These are phyloP conservation scores for Leishmania turanica DNA, from an alignment of 208 protist genomes.

Conservation along the genomic window DNA sequence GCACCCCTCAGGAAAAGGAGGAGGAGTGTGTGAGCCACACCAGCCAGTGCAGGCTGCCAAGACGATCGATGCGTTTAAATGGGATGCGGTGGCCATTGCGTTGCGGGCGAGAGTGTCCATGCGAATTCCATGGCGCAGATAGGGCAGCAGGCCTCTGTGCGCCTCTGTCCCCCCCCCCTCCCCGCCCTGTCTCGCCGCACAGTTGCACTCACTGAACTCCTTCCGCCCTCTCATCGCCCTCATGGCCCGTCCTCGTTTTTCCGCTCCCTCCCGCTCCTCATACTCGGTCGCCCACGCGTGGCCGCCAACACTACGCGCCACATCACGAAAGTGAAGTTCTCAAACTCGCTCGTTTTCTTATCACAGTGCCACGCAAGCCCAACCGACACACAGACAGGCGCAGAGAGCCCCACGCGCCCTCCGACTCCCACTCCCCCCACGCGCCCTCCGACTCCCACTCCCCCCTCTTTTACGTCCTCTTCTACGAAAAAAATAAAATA, in stretches of 20 bases:
- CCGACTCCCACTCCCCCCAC: no score
- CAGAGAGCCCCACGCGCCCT: neutral
- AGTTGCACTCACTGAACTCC: no score
- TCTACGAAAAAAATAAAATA: neutral
- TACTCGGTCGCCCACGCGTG: neutral
- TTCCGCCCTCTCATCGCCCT: neutral
- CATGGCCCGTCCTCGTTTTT: neutral
- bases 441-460: no score
- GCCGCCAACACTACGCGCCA: neutral
- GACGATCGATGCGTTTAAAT: no score
- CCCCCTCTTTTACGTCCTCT: no score
- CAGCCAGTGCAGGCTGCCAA: neutral
- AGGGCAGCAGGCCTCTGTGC: neutral
- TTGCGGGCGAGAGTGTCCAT: neutral
- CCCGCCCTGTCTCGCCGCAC: no score
- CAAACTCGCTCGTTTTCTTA: neutral
- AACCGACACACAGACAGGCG: no score
- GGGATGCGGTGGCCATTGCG: no score
- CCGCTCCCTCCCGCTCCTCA: neutral
- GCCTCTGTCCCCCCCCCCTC: neutral
- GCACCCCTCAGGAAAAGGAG: neutral
- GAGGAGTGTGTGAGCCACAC: neutral
- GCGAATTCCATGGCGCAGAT: neutral
- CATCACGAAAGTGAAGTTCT: neutral
- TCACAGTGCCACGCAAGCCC: neutral